These are phyloP conservation scores for Fusarium veterinarium DNA, from an alignment of 2,329 filamentous ascomycete species.

Conservation along the genomic window DNA sequence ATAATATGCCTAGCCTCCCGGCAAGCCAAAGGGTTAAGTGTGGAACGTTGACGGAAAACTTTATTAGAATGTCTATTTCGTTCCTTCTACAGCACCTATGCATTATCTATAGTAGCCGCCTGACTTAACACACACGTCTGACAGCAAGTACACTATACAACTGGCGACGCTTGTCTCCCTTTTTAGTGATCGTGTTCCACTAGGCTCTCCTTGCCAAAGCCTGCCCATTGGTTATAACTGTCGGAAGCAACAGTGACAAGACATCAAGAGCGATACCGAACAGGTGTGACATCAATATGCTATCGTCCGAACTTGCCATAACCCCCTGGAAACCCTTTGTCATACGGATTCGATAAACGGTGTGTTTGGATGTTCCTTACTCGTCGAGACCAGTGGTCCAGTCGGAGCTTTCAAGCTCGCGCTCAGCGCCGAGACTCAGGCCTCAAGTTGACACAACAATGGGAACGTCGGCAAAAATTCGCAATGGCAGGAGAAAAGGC, in stretches of 20 bases:
- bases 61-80: neutral
- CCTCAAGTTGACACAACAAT: neutral
- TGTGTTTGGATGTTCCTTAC: neutral
- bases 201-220: neutral
- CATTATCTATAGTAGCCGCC: neutral
- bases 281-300: neutral
- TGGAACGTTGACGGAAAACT: neutral
- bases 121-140: neutral
- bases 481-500: neutral
- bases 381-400: neutral
- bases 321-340: neutral
- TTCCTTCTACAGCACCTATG: neutral
- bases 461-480: neutral
- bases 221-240: neutral
- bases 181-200: neutral
- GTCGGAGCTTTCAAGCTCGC: neutral
- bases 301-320: neutral
- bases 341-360: neutral
- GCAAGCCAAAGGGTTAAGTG: neutral
- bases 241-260: neutral
- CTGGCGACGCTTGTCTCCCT: neutral
- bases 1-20: neutral
- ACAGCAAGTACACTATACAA: neutral
- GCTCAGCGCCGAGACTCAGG: neutral
- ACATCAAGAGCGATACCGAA: neutral